Base-by-base conservation (phyloP, 2,329 filamentous ascomycete species). In the Fusarium liriodendri region DNA sequence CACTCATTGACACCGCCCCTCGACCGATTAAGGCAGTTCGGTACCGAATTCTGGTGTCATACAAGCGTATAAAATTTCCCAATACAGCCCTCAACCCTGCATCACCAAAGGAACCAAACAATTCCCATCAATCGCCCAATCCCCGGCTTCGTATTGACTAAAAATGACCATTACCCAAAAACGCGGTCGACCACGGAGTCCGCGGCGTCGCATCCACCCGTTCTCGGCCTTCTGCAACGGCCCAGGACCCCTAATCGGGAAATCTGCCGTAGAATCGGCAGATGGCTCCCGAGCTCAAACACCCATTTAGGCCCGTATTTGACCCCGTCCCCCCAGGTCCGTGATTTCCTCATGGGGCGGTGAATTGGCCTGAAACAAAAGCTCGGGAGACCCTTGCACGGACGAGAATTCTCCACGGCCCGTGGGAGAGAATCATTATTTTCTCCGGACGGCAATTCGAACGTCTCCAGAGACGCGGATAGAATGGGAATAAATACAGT, bases 321-420 rank as follows among this genome's bases (percentile, higher is more conserved):
- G 29, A 40, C 35, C 9, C 40, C 16, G 52, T 45, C 54, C 38
- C 25, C 27, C 40, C 20, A 35, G 64, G 45, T 62, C 64, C 64
- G 59, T 62, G 63, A 52, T 66, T 61, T 42, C 57, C 55, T 59
- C 35, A 40, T 52, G 42, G 38, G 42, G 32, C 22, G 22, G 25
- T 60, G 13, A 25, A 45, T 50, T 27, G 7, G 29, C 18, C 57
- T 66, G 63, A 66, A 66, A 66, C 64, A n/a, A 35, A 27, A 42
- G 25, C 20, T 16, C 27, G 10, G 7, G 18, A 6, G 33, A 29
- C 32, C 58, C 64, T 62, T 62, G 59, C 37, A 57, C 64, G 64
- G 64, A 62, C 27, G 47, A 55, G 3, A 62, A 66, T 62, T 62
- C 35, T 62, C 64, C 64, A 66, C 64, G 58, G 64, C 25, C 58